Evolutionary conservation across 2,329 filamentous ascomycete species (phyloP).

Genomic region (Metarhizium anisopliae): DNA sequence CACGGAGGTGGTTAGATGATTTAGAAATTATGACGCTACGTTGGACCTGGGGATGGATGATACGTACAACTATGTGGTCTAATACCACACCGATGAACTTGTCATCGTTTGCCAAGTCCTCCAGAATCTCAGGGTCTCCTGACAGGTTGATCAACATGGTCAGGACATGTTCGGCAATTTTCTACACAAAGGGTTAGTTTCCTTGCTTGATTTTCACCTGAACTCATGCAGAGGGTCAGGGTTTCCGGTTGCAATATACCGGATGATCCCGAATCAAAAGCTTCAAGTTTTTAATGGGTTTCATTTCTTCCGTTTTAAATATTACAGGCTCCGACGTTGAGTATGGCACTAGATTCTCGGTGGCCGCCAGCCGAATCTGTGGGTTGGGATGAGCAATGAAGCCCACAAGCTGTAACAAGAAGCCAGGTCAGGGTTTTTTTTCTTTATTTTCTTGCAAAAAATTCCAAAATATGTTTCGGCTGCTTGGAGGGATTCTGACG

Average conservation of each 20-base stretch:
- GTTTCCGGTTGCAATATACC: conserved; percentile 36
- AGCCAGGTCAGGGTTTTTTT: not conserved
- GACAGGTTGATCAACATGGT: conserved; percentile 85
- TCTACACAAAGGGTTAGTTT: conserved; percentile 34
- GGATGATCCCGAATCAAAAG: conserved; percentile 75
- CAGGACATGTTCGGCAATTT: conserved; percentile 87
- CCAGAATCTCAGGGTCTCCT: conserved; percentile 65
- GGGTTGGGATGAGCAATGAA: conserved; percentile 90
- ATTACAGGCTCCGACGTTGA: conserved; percentile 63
- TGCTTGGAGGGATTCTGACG: not conserved
- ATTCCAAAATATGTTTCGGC: not conserved
- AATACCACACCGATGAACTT: conserved; percentile 70
- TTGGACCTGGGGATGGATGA: not conserved
- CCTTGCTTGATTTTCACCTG: not conserved
- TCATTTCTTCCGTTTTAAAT: conserved; percentile 73
- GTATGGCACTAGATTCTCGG: conserved; percentile 80
- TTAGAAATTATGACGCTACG: not conserved
- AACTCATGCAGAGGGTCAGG: not conserved
- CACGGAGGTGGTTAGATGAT: not conserved
- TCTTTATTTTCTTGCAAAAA: too few species aligned
- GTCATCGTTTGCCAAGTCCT: conserved; percentile 67
- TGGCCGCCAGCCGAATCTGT: conserved; percentile 77
- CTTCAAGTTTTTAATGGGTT: conserved; percentile 80
- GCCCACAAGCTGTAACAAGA: conserved; percentile 63
- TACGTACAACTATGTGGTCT: conserved; percentile 61